phyloP scores from a whole-genome alignment of 139 green algal species.

The Nannochloris sp. region DNA sequence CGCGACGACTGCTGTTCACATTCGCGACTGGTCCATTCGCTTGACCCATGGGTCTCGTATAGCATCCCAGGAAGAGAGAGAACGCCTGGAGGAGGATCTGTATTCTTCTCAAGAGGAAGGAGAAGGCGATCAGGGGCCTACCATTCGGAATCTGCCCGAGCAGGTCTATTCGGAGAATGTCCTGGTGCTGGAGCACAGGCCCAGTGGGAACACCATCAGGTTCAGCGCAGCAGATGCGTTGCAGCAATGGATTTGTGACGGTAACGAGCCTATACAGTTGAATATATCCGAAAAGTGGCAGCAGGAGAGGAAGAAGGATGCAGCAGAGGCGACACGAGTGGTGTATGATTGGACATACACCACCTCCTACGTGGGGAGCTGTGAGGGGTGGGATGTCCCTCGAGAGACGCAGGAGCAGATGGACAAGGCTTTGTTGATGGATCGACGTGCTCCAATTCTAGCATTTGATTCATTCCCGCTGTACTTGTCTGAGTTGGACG shows the following conservation, averaged over 20 bases:
- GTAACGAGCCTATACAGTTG: slow-evolving; percentile 46
- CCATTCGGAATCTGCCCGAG: slow-evolving; percentile 43
- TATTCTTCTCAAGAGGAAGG: too few relatives aligned
- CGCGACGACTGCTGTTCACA: too few relatives aligned
- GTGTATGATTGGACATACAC: slow-evolving; percentile 91
- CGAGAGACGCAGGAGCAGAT: slow-evolving; percentile 37
- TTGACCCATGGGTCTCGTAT: too few relatives aligned
- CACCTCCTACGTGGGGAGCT: slow-evolving; percentile 54
- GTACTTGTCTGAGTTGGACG: slow-evolving; percentile 88
- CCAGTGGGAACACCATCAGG: slow-evolving; percentile 38
- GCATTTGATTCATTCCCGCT: slow-evolving; percentile 66
- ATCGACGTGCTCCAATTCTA: slow-evolving; percentile 80
- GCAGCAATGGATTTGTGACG: slow-evolving; percentile 45
- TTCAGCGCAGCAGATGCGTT: slow-evolving; percentile 71
- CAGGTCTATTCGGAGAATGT: slow-evolving; percentile 62
- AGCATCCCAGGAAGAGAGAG: too few relatives aligned
- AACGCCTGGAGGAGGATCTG: too few relatives aligned
- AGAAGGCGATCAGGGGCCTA: too few relatives aligned
- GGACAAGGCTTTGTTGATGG: slow-evolving; percentile 64
- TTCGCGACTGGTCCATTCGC: too few relatives aligned
- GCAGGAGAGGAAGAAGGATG: slow-evolving; percentile 42
- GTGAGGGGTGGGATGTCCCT: slow-evolving; percentile 12
- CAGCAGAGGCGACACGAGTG: slow-evolving; percentile 45
- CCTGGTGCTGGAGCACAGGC: slow-evolving; percentile 53
- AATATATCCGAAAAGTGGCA: slow-evolving; percentile 47